Conservation (phyloP, 805 yeast species). For the Kodamaea fukazawae region DNA sequence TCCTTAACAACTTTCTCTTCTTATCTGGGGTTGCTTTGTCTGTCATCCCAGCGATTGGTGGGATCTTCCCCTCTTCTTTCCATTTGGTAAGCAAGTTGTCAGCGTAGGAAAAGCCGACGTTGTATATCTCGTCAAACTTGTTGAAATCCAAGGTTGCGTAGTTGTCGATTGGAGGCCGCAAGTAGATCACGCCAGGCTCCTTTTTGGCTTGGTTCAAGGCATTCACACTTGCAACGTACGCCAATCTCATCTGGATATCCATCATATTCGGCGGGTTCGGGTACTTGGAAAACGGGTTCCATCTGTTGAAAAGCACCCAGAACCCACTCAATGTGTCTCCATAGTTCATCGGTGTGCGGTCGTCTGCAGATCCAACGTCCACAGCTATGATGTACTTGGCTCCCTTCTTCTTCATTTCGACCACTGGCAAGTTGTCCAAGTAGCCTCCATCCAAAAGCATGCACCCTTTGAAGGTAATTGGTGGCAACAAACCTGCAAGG, state of each 20-base stretch:
- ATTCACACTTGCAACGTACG: slow-evolving; percentile 92
- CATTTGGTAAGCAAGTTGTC: slow-evolving; percentile 52
- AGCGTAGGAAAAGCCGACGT: slow-evolving; percentile 78
- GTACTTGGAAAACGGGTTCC: slow-evolving; percentile 84
- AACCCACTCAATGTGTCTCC: slow-evolving; percentile 92
- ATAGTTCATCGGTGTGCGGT: slow-evolving; percentile 81
- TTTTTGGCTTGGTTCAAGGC: slow-evolving; percentile 85
- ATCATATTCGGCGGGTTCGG: slow-evolving; percentile 93
- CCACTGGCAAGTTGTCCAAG: slow-evolving; percentile 88
- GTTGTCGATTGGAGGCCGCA: slow-evolving; percentile 91
- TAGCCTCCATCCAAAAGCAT: slow-evolving; percentile 97
- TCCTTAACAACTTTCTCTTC: slow-evolving; percentile 41
- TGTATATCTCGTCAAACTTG: slow-evolving; percentile 84
- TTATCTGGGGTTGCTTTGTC: slow-evolving; percentile 20
- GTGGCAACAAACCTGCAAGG: slow-evolving; percentile 88
- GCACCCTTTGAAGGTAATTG: slow-evolving; percentile 81
- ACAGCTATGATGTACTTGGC: slow-evolving; percentile 86
- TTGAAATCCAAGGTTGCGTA: slow-evolving; percentile 91
- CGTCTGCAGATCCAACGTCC: slow-evolving; percentile 95
- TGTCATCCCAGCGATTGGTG: slow-evolving; percentile 55
- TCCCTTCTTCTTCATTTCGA: slow-evolving; percentile 87
- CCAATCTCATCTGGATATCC: slow-evolving; percentile 88
- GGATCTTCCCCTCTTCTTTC: slow-evolving; percentile 53
- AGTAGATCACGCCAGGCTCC: slow-evolving; percentile 79
- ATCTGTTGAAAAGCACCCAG: slow-evolving; percentile 83